Conservation (phyloP, 176 grass and related monocot genomes). For the Oropetium thomaeum region DNA sequence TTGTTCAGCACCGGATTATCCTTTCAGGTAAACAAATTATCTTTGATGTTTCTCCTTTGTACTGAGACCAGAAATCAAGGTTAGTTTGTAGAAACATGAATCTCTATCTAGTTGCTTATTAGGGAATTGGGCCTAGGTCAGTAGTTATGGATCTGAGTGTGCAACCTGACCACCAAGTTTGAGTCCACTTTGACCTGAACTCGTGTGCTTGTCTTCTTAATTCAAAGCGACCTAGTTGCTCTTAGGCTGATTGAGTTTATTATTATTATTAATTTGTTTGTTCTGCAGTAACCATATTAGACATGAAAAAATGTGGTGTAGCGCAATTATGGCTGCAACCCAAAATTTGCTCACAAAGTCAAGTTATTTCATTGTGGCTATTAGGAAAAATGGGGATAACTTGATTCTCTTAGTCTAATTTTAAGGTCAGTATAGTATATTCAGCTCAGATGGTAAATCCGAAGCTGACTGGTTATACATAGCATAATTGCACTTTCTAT, state of each 20-base stretch:
- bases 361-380: no score
- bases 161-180: not conserved
- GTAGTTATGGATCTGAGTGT: not conserved
- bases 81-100: not conserved
- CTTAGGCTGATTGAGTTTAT: not conserved
- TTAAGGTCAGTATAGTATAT: not conserved
- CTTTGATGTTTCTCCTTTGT: not conserved
- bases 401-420: not conserved
- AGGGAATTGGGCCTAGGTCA: not conserved
- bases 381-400: not conserved
- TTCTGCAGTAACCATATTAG: not conserved
- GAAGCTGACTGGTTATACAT: not conserved
- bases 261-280: not conserved
- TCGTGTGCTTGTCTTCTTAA: not conserved
- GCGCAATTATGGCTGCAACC: not conserved
- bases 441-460: not conserved
- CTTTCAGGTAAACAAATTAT: conserved; percentile 70
- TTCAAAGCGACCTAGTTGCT: not conserved
- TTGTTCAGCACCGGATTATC: conserved; percentile 95
- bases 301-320: not conserved
- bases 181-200: not conserved
- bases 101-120: not conserved
- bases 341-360: not conserved
- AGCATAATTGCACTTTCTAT: not conserved
- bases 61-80: not conserved